Base-by-base conservation (phyloP, 768 basidiomycete species). In the Amanita muscaria region DNA sequence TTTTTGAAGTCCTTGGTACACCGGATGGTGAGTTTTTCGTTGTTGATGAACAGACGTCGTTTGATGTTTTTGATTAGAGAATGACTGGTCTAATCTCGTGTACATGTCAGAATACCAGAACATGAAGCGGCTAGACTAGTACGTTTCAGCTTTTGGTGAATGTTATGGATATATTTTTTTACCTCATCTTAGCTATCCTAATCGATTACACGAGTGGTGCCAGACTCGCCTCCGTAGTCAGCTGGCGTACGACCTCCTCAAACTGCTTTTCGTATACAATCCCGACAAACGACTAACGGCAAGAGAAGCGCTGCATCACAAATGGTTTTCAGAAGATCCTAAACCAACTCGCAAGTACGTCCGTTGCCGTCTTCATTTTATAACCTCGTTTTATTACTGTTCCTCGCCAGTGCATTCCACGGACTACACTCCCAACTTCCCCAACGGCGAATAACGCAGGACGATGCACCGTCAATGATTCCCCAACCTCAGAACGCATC, bases 271-370 rank as follows among this genome's bases (percentile, higher is more conserved):
- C 59, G 75, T 76, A 8, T 98, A 92, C 64, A 89, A 97, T 62
- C 94, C 94, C 1, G 85, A 87, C 54, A 78, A 72, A 49, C 72
- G 96, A 24, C 73, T 97, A 32, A 91, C 83, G 0, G 90, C 92
- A 1, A 73, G 75, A 51, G 79, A 88, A 48, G 86, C 90, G 0
- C 67, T 99, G 1, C 69, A 68, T 15, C 93, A 97, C 60, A 75
- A 75, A 51, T 99, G 93, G 91, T 99, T 98, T 61, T 73, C 76
- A 18, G 90, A 94, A 57, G 93, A 93, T 6, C 90, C 91, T 7
- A 73, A 72, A 34, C 88, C 93, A 2, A 86, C 84, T 14, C 72
- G 70, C 59, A 91, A 94, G 93, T 96, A 51, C 52, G 86, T 70
- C 14, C 9, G 15, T 35, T 11, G 31, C 7, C 41, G 15, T 44